Evolutionary conservation across 1,284 basidiomycete species (phyloP), one percentile per base, ranked within the genome.

Genomic region (Earliella scabrosa): DNA sequence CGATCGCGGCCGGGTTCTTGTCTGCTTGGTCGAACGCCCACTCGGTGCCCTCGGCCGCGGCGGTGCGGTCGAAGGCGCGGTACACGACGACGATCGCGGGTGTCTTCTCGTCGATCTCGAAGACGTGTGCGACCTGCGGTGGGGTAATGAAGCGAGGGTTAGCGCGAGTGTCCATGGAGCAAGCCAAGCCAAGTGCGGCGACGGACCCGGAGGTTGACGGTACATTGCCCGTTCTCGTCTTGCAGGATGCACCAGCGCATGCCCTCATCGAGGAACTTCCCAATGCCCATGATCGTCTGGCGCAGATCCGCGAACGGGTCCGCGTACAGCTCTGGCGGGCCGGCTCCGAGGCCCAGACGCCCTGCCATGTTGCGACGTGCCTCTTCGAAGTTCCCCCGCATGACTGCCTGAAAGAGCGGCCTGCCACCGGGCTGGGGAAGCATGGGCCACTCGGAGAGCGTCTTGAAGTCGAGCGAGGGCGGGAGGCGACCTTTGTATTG

Each of bases 221-320:
- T 66, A 60, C 66, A 70, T n/a, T 58, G 47, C 14, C 58, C 44
- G 11, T 59, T 45, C 20, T 46, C 20, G 39, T 71, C 73, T 45
- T 66, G 57, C 13, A 74, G 54, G 39, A 66, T 63, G 29, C 69
- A 63, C 11, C 63, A 53, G 3, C 57, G 57, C 5, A 45, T 32
- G 2, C 67, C 71, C 13, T 60, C 45, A 29, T 73, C 69, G 40
- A 53, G 67, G 13, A 59, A 54, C 16, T 57, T 65, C 13, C 64
- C 69, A 14, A 77, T 56, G 5, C 53, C 56, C 56, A 73, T 60
- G 13, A 74, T 24, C 24, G 66, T 70, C 58, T 75, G 69, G n/a
- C 74, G 67, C 35, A 74, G 60, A 51, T 76, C 73, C 56, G 63
- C 66, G 53, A 76, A 73, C 0, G 70, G 68, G 32, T 72, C 68